A percentile compares a stretch with the other conserved stretches of the same genome.
Conservation (phyloP, 179 eudicot genomes). For the Beta lomatogona region DNA sequence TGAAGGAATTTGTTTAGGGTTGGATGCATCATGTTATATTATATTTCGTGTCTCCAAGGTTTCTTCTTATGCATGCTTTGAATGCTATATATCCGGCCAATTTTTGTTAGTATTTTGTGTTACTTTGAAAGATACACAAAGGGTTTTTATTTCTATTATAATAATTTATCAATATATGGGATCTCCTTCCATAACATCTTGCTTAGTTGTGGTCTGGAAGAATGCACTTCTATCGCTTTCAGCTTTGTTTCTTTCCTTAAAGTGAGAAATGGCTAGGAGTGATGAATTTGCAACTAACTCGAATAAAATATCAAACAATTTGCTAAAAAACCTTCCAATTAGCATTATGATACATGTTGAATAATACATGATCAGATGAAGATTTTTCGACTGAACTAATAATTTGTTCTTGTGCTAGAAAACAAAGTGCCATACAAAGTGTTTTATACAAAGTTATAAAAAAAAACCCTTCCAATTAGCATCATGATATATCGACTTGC, state of each 20-base stretch:
- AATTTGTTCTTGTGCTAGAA: background rate
- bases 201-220: background rate
- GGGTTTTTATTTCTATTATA: background rate
- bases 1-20: background rate
- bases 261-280: constrained; percentile 16
- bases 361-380: background rate
- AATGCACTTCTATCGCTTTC: constrained; percentile 22
- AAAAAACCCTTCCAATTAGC: too few species aligned
- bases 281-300: constrained; percentile 28
- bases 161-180: background rate
- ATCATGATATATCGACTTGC: background rate
- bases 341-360: background rate
- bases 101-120: background rate
- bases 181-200: constrained; percentile 19
- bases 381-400: background rate
- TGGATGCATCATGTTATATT: background rate
- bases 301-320: background rate
- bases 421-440: too few species aligned
- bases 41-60: background rate
- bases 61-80: background rate
- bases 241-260: constrained; percentile 11
- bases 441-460: too few species aligned
- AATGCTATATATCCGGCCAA: background rate
- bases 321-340: background rate
- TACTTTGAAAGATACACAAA: constrained; percentile 10